Percentiles rank a stretch among this genome's conserved stretches.
These are phyloP conservation scores for Cyberlindnera mycetangii DNA, from an alignment of 805 yeast genomes.

Conservation along the genomic window DNA sequence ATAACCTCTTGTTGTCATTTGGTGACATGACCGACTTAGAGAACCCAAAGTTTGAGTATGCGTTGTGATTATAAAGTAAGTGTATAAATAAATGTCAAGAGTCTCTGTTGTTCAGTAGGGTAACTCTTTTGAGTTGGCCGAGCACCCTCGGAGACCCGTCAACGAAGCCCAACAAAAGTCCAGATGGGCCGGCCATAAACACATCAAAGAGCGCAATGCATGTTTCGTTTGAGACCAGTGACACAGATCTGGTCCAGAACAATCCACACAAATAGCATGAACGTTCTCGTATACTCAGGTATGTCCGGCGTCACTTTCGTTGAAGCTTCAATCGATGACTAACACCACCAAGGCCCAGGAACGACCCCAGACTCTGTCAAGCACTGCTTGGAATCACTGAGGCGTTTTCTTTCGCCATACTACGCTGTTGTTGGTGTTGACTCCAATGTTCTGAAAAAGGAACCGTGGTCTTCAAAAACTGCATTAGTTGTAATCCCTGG, in stretches of 20 bases:
- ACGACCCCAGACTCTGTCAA: constrained; percentile 84
- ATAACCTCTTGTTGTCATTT: background rate
- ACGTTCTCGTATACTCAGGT: constrained; percentile 69
- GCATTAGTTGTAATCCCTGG: constrained; percentile 87
- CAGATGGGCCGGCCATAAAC: no score
- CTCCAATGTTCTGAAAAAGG: constrained; percentile 58
- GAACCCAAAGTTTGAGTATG: constrained; percentile 33
- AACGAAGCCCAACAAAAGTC: constrained; percentile 1
- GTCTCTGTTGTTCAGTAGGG: no score
- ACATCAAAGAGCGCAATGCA: background rate
- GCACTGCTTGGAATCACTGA: constrained; percentile 74
- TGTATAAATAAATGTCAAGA: no score
- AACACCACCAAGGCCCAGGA: constrained; percentile 56
- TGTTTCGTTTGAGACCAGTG: background rate
- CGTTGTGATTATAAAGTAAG: constrained; percentile 2
- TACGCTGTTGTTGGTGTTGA: constrained; percentile 81
- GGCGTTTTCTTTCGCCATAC: constrained; percentile 74
- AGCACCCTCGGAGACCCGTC: background rate
- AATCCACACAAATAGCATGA: constrained; percentile 42
- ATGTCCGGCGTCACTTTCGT: constrained; percentile 9
- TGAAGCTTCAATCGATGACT: constrained; percentile 4
- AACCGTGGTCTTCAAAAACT: constrained; percentile 88
- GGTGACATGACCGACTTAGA: constrained; percentile 42
- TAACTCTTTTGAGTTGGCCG: no score
- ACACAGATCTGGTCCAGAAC: background rate